These are phyloP conservation scores for Globisporangium nodosum DNA, from an alignment of 352 stramenopile genomes.

Conservation along the genomic window DNA sequence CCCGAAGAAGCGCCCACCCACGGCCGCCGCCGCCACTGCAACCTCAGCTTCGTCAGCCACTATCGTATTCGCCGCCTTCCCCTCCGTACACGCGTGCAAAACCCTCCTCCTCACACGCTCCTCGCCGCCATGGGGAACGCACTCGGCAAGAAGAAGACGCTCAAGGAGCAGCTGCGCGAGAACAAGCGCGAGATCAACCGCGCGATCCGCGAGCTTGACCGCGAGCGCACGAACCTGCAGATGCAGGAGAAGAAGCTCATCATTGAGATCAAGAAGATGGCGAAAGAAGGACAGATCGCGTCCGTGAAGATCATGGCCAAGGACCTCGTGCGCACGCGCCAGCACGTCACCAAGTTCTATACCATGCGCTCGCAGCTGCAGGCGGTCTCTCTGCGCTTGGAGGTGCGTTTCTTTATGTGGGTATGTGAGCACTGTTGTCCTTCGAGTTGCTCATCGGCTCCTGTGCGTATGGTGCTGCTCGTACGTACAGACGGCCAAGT, in stretches of 20 bases:
- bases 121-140: slow-evolving; percentile 56
- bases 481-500: slow-evolving; percentile 89
- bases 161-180: slow-evolving; percentile 92
- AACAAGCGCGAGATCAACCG: slow-evolving; percentile 98
- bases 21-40: no score
- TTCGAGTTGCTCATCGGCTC: neutral
- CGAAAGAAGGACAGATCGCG: slow-evolving; percentile 94
- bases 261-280: slow-evolving; percentile 97
- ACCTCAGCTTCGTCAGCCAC: no score
- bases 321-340: slow-evolving; percentile 92
- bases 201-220: slow-evolving; percentile 94
- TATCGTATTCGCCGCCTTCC: no score
- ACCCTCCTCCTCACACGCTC: neutral
- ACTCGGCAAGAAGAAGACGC: slow-evolving; percentile 72
- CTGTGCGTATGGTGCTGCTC: slow-evolving; percentile 5
- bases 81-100: neutral
- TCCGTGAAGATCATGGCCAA: slow-evolving; percentile 97
- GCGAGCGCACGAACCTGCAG: slow-evolving; percentile 91
- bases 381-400: slow-evolving; percentile 90
- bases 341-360: slow-evolving; percentile 98
- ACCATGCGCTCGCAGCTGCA: slow-evolving; percentile 97
- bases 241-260: slow-evolving; percentile 93
- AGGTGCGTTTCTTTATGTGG: slow-evolving; percentile 24
- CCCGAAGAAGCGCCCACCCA: no score
- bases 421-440: neutral